phyloP scores from a whole-genome alignment of 2,329 filamentous ascomycete genomes.

The Lachnellula hyalina region DNA sequence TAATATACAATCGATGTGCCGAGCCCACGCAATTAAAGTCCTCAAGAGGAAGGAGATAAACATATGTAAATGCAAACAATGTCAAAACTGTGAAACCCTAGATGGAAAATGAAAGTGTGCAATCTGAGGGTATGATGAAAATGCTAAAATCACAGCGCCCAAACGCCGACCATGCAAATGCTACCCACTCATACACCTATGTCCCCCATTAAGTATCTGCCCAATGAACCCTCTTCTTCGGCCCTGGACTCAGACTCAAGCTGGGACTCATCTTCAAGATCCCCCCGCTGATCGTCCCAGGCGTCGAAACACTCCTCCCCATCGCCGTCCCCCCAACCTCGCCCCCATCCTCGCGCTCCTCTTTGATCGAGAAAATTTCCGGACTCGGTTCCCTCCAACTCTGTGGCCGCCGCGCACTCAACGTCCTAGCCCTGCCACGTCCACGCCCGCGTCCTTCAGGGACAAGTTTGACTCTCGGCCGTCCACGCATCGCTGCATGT shows the following conservation, averaged over 20 bases:
- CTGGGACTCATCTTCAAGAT: conserved; percentile 6
- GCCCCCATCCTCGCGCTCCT: conserved; percentile 26
- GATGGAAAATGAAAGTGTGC: background rate
- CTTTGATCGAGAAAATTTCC: conserved; percentile 28
- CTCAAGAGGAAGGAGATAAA: too few relatives aligned
- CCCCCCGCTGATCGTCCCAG: background rate
- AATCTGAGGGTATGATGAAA: background rate
- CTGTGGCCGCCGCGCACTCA: conserved; percentile 22
- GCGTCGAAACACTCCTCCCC: conserved; percentile 12
- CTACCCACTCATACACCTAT: background rate
- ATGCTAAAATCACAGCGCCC: background rate
- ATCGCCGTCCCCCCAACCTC: background rate
- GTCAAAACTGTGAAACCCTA: conserved; percentile 1
- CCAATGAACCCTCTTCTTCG: conserved; percentile 32
- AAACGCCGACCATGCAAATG: conserved; percentile 2
- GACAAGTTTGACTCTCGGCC: conserved; percentile 20
- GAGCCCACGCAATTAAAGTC: too few relatives aligned
- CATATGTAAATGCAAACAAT: background rate
- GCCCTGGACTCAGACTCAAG: conserved; percentile 10
- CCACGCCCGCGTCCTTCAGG: conserved; percentile 14
- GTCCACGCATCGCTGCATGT: conserved; percentile 19
- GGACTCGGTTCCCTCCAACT: conserved; percentile 30
- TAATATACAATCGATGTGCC: background rate
- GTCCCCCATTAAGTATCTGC: conserved; percentile 14
- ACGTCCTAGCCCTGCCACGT: conserved; percentile 23